These are phyloP conservation scores for Pseudofabraea citricarpa DNA, from an alignment of 2,329 filamentous ascomycete genomes.

Conservation along the genomic window DNA sequence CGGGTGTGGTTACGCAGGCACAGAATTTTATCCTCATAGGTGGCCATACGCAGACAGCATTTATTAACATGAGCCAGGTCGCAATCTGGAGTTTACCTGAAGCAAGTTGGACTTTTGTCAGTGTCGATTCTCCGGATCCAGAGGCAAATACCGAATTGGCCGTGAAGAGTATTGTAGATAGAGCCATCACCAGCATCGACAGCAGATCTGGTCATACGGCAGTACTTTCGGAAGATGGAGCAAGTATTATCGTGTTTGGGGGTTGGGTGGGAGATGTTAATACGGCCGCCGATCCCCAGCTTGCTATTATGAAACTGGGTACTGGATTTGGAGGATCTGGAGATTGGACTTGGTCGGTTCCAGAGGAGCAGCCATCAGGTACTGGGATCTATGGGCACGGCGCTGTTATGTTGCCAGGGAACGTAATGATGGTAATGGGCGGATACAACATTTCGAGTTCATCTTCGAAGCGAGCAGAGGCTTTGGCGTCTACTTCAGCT, in stretches of 20 bases:
- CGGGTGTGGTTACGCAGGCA: constrained; percentile 63
- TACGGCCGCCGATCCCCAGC: constrained; percentile 74
- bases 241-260: constrained; percentile 72
- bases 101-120: constrained; percentile 78
- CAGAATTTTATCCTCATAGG: constrained; percentile 78
- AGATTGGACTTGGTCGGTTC: constrained; percentile 68
- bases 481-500: constrained; percentile 17
- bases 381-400: constrained; percentile 58
- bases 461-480: constrained; percentile 34
- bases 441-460: constrained; percentile 46
- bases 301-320: constrained; percentile 72
- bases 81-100: constrained; percentile 85
- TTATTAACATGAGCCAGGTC: constrained; percentile 91
- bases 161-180: constrained; percentile 31
- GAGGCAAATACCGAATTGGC: constrained; percentile 50
- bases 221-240: constrained; percentile 73
- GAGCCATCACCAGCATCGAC: constrained; percentile 38
- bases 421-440: constrained; percentile 64
- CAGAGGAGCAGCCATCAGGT: constrained; percentile 38
- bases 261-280: constrained; percentile 86
- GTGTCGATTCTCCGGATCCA: constrained; percentile 44
- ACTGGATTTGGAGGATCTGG: constrained; percentile 67
- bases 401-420: constrained; percentile 57
- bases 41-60: constrained; percentile 77
- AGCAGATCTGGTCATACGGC: constrained; percentile 87